Base-by-base conservation (phyloP, 169 alveolate species). In the Neospora caninum region DNA sequence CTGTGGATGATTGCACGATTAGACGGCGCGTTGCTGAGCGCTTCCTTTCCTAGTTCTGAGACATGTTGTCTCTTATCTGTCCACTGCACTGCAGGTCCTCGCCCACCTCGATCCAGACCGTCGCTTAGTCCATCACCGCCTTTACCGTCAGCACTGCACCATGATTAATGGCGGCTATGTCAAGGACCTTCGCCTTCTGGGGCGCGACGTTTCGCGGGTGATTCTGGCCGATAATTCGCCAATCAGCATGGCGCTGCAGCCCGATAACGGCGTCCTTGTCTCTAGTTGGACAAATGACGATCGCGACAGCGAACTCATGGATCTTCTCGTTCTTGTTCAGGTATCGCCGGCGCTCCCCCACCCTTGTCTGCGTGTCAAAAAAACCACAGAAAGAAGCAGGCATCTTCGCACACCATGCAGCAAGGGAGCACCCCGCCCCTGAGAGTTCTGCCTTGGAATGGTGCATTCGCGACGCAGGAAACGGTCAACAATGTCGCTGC, bases 251-350 rank as follows among this genome's bases (percentile, higher is more conserved):
- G 91, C 97, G 7, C 95, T 97, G 84, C 97, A 98, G 92, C 99
- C 99, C 38, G 98, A 97, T 91, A 97, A 98, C 94, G 99, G 99
- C 22, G 92, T 98, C 38, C 98, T 98, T 36, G 97, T 97, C 87
- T 93, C 94, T 39, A 96, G 98, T 67, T 98, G 98, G 98, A 64
- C 53, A 25, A 54, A 34, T 16, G 93, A 89, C 93, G 29, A 70
- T 42, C n/a, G 41, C 69, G 93, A 89, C 45, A 89, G 38, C n/a
- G 88, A 89, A 36, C 93, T 89, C 64, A 38, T 38, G 53, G 83
- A 88, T 16, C 84, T 88, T 64, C 70, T 49, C 27, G 36, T 49
- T 0, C 53, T 86, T 25, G 80, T 86, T 49, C 92, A 86, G 49
- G 92, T 86, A 38, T 29, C 39, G 49, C 31, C 41, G 34, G 31